phyloP scores from a whole-genome alignment of 108 stramenopile genomes.

The Discostella pseudostelligera region DNA sequence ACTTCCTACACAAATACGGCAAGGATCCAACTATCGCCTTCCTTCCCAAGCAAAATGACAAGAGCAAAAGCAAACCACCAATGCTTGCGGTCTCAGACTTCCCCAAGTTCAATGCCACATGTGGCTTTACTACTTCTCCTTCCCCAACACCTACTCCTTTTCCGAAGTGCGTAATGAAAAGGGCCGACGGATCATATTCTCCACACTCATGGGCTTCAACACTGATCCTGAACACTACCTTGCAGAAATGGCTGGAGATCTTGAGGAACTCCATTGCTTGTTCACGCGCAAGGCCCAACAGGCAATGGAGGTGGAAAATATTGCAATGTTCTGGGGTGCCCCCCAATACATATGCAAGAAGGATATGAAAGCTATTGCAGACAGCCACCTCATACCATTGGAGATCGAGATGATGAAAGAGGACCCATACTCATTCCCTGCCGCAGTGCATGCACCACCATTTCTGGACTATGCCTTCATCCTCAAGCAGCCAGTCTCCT shows the following conservation, averaged over 20 bases:
- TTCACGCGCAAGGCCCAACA: background rate
- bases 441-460: background rate
- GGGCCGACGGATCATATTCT: background rate
- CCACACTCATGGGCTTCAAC: background rate
- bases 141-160: too few relatives aligned
- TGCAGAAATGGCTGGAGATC: background rate
- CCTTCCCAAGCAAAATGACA: too few relatives aligned
- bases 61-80: too few relatives aligned
- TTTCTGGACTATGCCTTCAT: background rate
- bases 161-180: too few relatives aligned
- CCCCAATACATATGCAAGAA: background rate
- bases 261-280: background rate
- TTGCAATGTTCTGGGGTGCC: background rate
- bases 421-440: background rate
- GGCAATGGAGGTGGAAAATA: background rate
- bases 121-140: too few relatives aligned
- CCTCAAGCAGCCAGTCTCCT: background rate
- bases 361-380: background rate
- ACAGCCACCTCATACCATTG: background rate
- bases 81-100: too few relatives aligned
- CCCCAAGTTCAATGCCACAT: too few relatives aligned
- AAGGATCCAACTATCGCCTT: too few relatives aligned
- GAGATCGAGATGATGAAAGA: background rate
- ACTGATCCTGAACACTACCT: background rate
- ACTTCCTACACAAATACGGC: too few relatives aligned